Evolutionary conservation across 306 rosid genomes (phyloP), one percentile per base, ranked within the genome.

Genomic region (Herpetospermum pedunculosum): DNA sequence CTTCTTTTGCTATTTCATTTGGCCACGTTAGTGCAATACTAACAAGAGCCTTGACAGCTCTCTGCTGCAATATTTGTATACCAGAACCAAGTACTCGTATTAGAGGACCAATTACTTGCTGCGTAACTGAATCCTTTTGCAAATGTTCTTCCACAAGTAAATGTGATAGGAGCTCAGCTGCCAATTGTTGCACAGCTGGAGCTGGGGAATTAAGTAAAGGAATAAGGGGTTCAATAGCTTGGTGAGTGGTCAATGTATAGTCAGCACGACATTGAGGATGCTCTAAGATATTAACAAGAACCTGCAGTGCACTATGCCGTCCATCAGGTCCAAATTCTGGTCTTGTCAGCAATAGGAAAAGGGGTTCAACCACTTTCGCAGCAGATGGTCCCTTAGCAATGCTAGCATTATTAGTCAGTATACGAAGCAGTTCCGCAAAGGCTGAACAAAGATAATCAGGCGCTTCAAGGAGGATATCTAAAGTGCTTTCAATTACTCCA

Each of bases 201-300:
- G 96, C 87, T 48, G 97, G 89, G 78, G 96, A 89, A 82, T 92
- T 96, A 57, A 95, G 96, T 77, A 95, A 82, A 44, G 96, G 97
- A 81, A 89, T 83, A 76, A 95, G 91, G 12, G 99, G 99, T 72
- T 95, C 96, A 65, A 92, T 82, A 74, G 91, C 97, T 87, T 86
- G 91, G 86, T 64, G 96, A 80, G 96, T 85, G 76, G 87, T 92
- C 82, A 95, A 76, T 43, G 83, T 81, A 83, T 84, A 75, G 78
- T 91, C 99, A 79, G 99, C 89, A 75, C 97, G 97, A 55, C 99
- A 95, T 75, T 91, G 92, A 79, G 92, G 92, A 85, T 92, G 96
- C 84, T 95, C 99, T 69, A 95, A 82, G 76, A 95, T 88, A 76
- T 95, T 95, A 79, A 95, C 99, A 75, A 95, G 92, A 82, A 91